Evolutionary conservation across 192 early-diverging fungal genomes (phyloP), one percentile per base, ranked within the genome.

Genomic region (Mortierella claussenii): DNA sequence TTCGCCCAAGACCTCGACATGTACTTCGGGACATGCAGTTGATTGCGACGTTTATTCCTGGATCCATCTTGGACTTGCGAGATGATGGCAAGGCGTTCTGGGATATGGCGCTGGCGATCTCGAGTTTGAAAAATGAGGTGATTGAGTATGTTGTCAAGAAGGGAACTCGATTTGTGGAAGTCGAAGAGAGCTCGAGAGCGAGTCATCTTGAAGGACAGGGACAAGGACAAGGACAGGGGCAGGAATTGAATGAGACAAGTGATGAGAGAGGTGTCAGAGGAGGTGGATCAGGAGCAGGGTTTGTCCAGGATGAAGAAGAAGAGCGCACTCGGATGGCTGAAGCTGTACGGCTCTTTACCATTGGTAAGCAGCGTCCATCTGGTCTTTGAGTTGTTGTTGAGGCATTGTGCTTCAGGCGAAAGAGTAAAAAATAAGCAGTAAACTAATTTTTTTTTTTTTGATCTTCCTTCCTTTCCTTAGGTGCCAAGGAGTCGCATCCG

Each of bases 31-130:
- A 81, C 37, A 65, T 81, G 80, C 80, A 81, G 27, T 23, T 81
- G 23, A 76, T 81, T 32, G 70, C 80, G 24, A 54, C 67, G 15
- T 69, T 81, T 37, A 58, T 81, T 13, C 80, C 80, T 2, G 56
- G 71, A 20, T 50, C 66, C 18, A 78, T 81, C 4, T 42, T 81
- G 53, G 73, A 81, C 44, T 60, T 81, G 9, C 24, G 80, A 24
- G 61, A 81, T 47, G 80, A 81, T 26, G 80, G 80, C 42, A 81
- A 81, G 43, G 80, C 80, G 6, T 81, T 81, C 28, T 81, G 80
- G 80, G 80, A 81, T 54, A 81, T 81, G 71, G 49, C 70, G 1
- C 18, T 81, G 53, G 80, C 80, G 3, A 68, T 81, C 8, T 55
- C 62, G 34, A 69, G 66, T 31, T 27, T 81, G 42, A 81, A 81